Evolutionary conservation across 345 rosid species (phyloP).

Genomic region (Arabidopsis arenosa): DNA sequence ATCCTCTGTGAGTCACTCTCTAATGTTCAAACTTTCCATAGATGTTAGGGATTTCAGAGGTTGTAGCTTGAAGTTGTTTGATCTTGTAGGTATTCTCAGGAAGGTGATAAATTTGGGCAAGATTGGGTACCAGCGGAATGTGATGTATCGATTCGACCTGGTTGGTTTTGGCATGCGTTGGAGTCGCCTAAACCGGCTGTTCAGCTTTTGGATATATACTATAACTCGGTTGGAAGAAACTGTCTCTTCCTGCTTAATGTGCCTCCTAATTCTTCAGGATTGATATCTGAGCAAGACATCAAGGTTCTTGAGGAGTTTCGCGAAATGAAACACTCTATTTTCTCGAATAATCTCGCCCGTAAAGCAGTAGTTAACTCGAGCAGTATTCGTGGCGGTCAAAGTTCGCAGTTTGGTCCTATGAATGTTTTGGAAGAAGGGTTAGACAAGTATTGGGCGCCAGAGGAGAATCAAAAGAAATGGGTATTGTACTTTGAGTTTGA

Average conservation of each 20-base stretch:
- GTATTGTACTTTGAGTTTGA: slow-evolving; percentile 55
- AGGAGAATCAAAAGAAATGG: slow-evolving; percentile 63
- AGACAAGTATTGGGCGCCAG: slow-evolving; percentile 82
- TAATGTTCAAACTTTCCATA: background rate
- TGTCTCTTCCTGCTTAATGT: slow-evolving; percentile 76
- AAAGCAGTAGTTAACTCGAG: slow-evolving; percentile 55
- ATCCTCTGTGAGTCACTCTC: slow-evolving; percentile 60
- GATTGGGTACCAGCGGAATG: slow-evolving; percentile 96
- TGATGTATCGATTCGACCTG: slow-evolving; percentile 86
- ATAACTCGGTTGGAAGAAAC: slow-evolving; percentile 82
- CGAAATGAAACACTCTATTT: slow-evolving; percentile 59
- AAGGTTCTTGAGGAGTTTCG: slow-evolving; percentile 71
- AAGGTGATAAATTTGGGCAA: slow-evolving; percentile 70
- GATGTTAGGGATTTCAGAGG: background rate
- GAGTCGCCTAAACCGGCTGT: slow-evolving; percentile 76
- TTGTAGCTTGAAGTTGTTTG: background rate
- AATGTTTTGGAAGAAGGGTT: slow-evolving; percentile 71
- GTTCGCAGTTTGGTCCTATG: slow-evolving; percentile 46
- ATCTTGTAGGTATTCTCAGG: slow-evolving; percentile 54
- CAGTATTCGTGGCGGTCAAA: slow-evolving; percentile 58
- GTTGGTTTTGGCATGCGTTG: slow-evolving; percentile 97
- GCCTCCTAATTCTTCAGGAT: slow-evolving; percentile 88
- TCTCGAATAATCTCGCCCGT: slow-evolving; percentile 63
- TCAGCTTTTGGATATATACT: slow-evolving; percentile 76
- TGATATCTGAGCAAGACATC: slow-evolving; percentile 72